Base-by-base conservation (phyloP, 2,329 filamentous ascomycete species). In the Apiospora sp. region DNA sequence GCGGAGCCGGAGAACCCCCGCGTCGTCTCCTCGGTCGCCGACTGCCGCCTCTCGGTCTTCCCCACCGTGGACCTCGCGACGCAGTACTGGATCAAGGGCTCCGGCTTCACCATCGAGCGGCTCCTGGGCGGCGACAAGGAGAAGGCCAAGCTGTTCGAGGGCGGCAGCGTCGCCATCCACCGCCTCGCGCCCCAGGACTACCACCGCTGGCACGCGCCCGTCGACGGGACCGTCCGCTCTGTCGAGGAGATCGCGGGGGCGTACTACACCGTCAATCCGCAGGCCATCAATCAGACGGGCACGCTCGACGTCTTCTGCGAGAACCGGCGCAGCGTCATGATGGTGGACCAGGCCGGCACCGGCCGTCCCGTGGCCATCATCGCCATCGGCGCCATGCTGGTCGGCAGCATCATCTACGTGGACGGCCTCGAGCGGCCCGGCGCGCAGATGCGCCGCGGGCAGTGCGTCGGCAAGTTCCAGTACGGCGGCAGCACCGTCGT, bases 131-230 rank as follows among this genome's bases (percentile, higher is more conserved):
- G 54, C 7, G 54, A 41, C 37, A 41, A 30, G 30, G 54, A 61
- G 16, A 61, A 61, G 16, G 30, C 54, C 16, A n/a, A 12, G 54
- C 54, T 61, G 16, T 61, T 61, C 54, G 54, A 61, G 54, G 54
- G 54, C 54, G 54, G 54, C 54, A 22, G 16, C 54, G 7, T 61
- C 54, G 54, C 54, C 54, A n/a, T 61, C 30, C 54, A 61, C 54
- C 54, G 54, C 16, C 54, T 37, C 27, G 54, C 54, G 13, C 54
- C 54, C 2, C 54, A 37, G 16, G 54, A 37, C 54, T 61, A 61
- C 54, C 54, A 61, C 54, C 54, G 54, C 54, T 34, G 54, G 54
- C 54, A 61, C 30, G 54, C 54, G 54, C 54, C 54, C 54, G 54
- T 61, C 16, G 54, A 61, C 54, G 54, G 54, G 6, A 61, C 54